Base-by-base conservation (phyloP, 73 alveolate species). In the Paramecium octaurelia region DNA sequence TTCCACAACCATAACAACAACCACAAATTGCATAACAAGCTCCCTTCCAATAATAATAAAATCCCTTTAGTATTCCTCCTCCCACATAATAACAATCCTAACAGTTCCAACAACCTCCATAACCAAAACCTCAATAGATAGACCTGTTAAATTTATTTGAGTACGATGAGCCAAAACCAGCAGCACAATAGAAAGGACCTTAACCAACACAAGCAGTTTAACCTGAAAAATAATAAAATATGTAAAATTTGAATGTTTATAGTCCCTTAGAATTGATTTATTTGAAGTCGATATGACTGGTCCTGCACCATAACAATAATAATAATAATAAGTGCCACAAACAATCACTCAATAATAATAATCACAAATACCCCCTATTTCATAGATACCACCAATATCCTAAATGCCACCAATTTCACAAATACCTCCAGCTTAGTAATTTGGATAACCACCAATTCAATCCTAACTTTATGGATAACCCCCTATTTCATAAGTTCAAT, bases 81-180 rank as follows among this genome's bases (percentile, higher is more conserved):
- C 42, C 38, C 44, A 12, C 1, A 5, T 75, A 75, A 44, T 46
- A 43, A 48, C 16, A 40, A 23, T 0, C 91, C 20, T 40, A 80
- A 80, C n/a, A 18, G 46, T 12, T 35, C 6, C 21, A 59, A 42
- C 46, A 23, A 40, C 91, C 91, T 80, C 35, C 27, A 18, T 12
- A 24, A 4, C 75, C 75, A 12, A 80, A 80, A 46, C 91, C 75
- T 21, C 12, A 80, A 80, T 80, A 42, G 24, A 80, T 80, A 3
- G 91, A 80, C 46, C 24, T 80, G 8, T 24, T 80, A 80, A 42
- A 80, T 46, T 80, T 80, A 64, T 80, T 80, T 80, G 91, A 80
- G 46, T 23, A 23, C 4, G 91, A 80, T 31, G 91, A 42, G 44
- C 91, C 91, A 23, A 34, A 73, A 38, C 57, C 57, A 34, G 60